Percentiles rank a stretch among this genome's conserved stretches.
phyloP scores from a whole-genome alignment of 2,329 filamentous ascomycete genomes.

The Sporothrix luriei region DNA sequence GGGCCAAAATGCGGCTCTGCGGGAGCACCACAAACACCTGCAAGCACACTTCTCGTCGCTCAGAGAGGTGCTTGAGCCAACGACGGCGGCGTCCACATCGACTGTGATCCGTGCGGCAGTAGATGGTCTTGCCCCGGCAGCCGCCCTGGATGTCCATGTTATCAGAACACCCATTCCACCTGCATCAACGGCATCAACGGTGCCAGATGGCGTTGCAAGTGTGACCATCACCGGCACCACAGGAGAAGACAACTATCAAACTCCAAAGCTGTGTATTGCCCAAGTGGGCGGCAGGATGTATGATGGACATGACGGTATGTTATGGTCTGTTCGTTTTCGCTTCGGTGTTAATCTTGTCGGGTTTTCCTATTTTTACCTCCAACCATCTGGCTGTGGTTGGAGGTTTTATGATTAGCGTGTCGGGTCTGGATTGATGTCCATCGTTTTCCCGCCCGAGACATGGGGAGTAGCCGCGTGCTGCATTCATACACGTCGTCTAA shows the following conservation, averaged over 20 bases:
- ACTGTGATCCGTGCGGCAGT: no score
- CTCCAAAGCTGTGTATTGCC: neutral
- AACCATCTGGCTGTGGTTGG: neutral
- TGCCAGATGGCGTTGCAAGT: no score
- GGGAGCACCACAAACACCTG: conserved; percentile 19
- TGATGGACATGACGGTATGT: neutral
- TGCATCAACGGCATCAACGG: no score
- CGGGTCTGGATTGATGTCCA: neutral
- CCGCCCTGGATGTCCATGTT: no score
- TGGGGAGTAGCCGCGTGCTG: neutral
- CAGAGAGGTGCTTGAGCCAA: conserved; percentile 3
- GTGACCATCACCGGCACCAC: neutral
- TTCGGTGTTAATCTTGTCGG: no score
- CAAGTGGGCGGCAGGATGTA: neutral
- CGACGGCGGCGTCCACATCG: neutral
- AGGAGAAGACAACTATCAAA: neutral
- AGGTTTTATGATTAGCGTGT: neutral
- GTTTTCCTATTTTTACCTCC: neutral
- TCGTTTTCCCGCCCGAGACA: neutral
- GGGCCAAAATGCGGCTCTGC: conserved; percentile 18
- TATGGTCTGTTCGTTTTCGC: conserved; percentile 36
- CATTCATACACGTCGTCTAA: no score
- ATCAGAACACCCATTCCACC: no score
- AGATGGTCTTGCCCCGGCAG: no score
- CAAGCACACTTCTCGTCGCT: conserved; percentile 2